Evolutionary conservation across 768 basidiomycete genomes (phyloP).

Genomic region (Leccinum subtestaceum): DNA sequence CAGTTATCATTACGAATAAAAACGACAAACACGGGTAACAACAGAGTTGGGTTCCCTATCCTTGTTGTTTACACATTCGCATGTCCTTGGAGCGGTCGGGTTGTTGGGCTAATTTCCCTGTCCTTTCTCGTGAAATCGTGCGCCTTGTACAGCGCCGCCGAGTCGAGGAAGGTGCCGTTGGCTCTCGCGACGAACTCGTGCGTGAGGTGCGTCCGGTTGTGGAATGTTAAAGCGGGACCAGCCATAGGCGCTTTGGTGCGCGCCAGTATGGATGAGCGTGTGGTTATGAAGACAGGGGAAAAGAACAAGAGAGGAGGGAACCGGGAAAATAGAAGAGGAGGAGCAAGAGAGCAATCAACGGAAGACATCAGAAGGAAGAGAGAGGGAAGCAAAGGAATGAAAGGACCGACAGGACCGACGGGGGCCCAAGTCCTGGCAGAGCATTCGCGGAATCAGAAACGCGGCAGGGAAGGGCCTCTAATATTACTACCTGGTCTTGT

Average conservation of each 20-base stretch:
- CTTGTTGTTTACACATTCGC: background rate
- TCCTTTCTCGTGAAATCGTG: slow-evolving; percentile 10
- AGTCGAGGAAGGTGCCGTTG: slow-evolving; percentile 25
- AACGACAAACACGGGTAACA: too few species aligned
- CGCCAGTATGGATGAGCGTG: background rate
- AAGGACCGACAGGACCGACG: background rate
- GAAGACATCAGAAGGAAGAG: too few species aligned
- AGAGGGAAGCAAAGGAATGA: background rate
- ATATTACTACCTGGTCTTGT: too few species aligned
- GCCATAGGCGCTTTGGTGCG: slow-evolving; percentile 18
- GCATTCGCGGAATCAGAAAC: too few species aligned
- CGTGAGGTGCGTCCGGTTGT: slow-evolving; percentile 29
- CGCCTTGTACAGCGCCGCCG: slow-evolving; percentile 25
- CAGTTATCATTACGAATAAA: too few species aligned
- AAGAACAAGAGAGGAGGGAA: background rate
- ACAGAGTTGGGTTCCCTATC: background rate
- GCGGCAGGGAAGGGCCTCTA: too few species aligned
- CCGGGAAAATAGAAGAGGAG: background rate
- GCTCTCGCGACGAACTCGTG: slow-evolving; percentile 31
- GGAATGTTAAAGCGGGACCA: slow-evolving; percentile 30
- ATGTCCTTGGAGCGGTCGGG: background rate
- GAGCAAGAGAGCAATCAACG: background rate
- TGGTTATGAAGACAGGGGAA: background rate
- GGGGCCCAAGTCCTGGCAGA: too few species aligned
- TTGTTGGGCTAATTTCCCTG: background rate